A percentile compares a stretch with the other conserved stretches of the same genome.
phyloP scores from a whole-genome alignment of 1,284 basidiomycete genomes.

The Ceratobasidium sp. region DNA sequence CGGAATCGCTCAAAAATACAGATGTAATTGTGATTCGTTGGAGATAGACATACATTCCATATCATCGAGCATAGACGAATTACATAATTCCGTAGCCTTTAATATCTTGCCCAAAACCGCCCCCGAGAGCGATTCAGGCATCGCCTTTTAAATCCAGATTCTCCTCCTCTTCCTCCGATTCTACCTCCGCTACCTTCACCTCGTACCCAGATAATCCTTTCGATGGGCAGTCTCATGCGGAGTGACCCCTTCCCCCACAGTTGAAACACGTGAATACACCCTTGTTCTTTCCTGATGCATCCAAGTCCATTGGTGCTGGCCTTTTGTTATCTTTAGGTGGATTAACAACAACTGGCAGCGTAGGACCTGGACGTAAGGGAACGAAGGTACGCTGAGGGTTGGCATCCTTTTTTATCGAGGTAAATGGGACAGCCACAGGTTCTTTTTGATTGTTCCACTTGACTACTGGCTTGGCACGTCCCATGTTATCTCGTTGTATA shows the following conservation, averaged over 20 bases:
- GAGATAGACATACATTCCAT: conserved; percentile 1
- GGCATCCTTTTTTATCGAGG: neutral
- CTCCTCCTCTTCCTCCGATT: neutral
- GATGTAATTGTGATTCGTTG: neutral
- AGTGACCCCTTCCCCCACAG: neutral
- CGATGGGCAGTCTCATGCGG: neutral
- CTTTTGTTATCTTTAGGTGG: neutral
- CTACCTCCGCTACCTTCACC: neutral
- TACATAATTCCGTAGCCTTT: neutral
- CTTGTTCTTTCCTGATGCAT: neutral
- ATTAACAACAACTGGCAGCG: no score
- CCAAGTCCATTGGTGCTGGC: neutral
- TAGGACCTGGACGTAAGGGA: no score
- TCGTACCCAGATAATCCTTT: neutral
- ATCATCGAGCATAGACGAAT: neutral
- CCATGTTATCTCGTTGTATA: neutral
- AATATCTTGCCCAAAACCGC: conserved; percentile 9
- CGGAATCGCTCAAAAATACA: neutral
- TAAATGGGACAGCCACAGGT: neutral
- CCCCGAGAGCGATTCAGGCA: neutral
- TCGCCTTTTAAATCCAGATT: neutral
- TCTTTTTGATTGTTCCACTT: neutral
- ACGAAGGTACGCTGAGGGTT: no score
- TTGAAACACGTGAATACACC: neutral
- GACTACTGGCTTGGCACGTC: neutral